Evolutionary conservation across 2,329 filamentous ascomycete genomes (phyloP).

Genomic region (Diplodia intermedia): DNA sequence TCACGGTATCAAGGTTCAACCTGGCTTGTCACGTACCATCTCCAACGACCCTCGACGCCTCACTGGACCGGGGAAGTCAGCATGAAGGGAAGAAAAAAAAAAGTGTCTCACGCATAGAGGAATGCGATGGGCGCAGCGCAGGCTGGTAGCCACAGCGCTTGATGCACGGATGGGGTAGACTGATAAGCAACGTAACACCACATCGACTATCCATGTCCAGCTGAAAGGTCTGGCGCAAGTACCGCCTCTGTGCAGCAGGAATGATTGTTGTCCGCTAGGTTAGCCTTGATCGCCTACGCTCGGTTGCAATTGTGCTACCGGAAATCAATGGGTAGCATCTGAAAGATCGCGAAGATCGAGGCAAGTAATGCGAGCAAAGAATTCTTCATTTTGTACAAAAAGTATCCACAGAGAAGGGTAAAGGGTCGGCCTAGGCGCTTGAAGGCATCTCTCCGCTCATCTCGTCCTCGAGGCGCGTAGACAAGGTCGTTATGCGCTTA

Average conservation of each 20-base stretch:
- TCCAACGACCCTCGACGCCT: background rate
- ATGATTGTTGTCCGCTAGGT: background rate
- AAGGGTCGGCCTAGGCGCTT: too few species aligned
- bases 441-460: background rate
- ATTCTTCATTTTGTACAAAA: slow-evolving; percentile 3
- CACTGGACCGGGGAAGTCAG: background rate
- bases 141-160: background rate
- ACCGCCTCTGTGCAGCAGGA: background rate
- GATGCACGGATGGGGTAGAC: background rate
- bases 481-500: background rate
- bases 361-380: slow-evolving; percentile 4
- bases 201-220: background rate
- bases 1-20: background rate
- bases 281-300: background rate
- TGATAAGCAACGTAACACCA: background rate
- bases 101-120: background rate
- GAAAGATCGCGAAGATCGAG: background rate
- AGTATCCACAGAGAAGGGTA: slow-evolving; percentile 26
- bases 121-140: background rate
- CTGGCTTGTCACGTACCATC: background rate
- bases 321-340: background rate
- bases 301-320: background rate
- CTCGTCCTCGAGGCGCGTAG: background rate
- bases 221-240: background rate
- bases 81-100: background rate